Conservation (phyloP, 176 grass and related monocot genomes). For the Saccharum officinarum region DNA sequence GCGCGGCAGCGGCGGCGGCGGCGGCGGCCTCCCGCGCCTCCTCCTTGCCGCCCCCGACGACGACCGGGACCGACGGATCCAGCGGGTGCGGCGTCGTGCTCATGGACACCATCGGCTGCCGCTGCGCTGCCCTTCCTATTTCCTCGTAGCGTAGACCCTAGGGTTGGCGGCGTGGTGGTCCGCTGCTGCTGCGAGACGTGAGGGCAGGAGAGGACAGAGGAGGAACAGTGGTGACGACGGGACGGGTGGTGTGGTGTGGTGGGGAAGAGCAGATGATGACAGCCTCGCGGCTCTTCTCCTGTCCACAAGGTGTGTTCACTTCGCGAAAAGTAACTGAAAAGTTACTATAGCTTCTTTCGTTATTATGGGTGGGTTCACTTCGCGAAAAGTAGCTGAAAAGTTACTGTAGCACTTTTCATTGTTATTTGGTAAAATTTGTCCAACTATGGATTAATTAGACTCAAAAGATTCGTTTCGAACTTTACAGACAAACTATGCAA, state of each 20-base stretch:
- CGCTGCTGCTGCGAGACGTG: not conserved
- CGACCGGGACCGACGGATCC: not conserved
- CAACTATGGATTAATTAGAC: no score
- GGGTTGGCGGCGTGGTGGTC: not conserved
- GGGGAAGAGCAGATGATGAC: not conserved
- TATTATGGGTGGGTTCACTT: no score
- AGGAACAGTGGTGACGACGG: no score
- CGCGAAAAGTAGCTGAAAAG: no score
- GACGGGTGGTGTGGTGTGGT: no score
- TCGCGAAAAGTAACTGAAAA: no score
- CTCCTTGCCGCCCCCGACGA: not conserved
- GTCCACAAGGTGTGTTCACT: no score
- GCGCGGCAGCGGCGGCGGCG: not conserved
- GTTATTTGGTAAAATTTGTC: no score
- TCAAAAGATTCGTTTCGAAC: no score
- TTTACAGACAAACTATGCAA: no score
- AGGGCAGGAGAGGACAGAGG: not conserved
- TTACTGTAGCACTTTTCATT: no score
- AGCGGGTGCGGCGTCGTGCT: constrained; percentile 2
- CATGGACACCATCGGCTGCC: not conserved
- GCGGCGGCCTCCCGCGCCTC: not conserved
- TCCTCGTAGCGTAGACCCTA: not conserved
- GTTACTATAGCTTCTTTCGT: no score
- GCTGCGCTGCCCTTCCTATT: not conserved
- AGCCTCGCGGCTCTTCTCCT: not conserved